Evolutionary conservation across 345 rosid species (phyloP).

Genomic region (Turritis glabra): DNA sequence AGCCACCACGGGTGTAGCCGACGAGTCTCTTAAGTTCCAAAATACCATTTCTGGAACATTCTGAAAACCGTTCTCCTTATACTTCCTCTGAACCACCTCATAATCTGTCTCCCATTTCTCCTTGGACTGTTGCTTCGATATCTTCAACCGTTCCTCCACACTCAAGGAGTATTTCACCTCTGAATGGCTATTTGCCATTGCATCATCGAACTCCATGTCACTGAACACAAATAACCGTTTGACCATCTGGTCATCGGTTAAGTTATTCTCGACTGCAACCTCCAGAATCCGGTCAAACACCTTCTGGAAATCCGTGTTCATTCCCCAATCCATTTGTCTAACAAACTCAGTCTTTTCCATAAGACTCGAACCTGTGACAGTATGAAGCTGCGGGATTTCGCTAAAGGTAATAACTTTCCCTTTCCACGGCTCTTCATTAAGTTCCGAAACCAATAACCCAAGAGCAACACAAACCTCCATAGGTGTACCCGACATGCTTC

Average conservation of each 20-base stretch:
- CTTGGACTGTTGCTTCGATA: background rate
- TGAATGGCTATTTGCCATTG: background rate
- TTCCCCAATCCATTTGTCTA: background rate
- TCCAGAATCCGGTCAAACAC: background rate
- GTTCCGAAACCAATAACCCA: background rate
- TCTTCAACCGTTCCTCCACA: background rate
- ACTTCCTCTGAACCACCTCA: background rate
- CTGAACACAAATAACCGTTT: background rate
- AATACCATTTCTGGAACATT: conserved; percentile 54
- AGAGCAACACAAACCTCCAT: background rate
- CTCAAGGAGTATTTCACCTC: background rate
- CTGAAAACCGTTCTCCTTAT: conserved; percentile 43
- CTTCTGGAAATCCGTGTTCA: background rate
- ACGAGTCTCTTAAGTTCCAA: conserved; percentile 42
- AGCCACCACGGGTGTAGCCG: conserved; percentile 37
- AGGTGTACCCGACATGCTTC: background rate
- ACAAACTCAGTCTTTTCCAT: background rate
- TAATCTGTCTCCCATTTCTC: conserved; percentile 1
- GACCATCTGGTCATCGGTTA: background rate
- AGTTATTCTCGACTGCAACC: background rate
- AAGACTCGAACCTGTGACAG: background rate
- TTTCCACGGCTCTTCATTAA: background rate
- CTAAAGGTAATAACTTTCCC: conserved; percentile 1
- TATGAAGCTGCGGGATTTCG: background rate
- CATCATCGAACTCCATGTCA: background rate